Percentiles rank a stretch among this genome's conserved stretches.
These are phyloP conservation scores for Cyberlindnera galapagoensis DNA, from an alignment of 805 yeast species.

Conservation along the genomic window DNA sequence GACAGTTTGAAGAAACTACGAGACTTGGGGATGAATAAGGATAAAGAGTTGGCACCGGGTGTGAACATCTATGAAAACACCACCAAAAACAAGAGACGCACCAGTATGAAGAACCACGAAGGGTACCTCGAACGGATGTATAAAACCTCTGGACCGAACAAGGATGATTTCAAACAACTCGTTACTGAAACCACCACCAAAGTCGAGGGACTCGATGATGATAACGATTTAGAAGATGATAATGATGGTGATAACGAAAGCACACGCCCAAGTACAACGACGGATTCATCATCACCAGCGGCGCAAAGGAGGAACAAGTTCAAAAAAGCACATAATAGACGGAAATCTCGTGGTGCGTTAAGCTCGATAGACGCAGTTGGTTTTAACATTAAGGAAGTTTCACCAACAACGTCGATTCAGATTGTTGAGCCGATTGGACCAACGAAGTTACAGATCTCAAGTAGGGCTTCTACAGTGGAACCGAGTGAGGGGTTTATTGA, in stretches of 20 bases:
- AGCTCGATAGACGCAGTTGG: too few species aligned
- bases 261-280: too few species aligned
- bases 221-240: conserved; percentile 7
- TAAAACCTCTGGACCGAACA: conserved; percentile 2
- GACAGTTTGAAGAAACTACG: conserved; percentile 30
- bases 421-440: too few species aligned
- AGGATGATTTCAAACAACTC: conserved; percentile 15
- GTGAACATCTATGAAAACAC: conserved; percentile 14
- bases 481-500: not conserved
- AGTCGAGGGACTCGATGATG: conserved; percentile 14
- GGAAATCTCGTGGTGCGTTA: conserved; percentile 24
- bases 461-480: too few species aligned
- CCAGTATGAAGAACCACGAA: conserved; percentile 3
- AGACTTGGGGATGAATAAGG: conserved; percentile 34
- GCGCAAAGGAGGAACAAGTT: conserved; percentile 5
- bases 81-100: conserved; percentile 15
- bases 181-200: conserved; percentile 20
- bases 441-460: too few species aligned
- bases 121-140: conserved; percentile 15
- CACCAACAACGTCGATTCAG: conserved; percentile 3
- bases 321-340: conserved; percentile 19
- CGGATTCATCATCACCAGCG: too few species aligned
- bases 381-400: conserved; percentile 9
- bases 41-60: conserved; percentile 29
- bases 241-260: too few species aligned